These are phyloP conservation scores for Lentithecium fluviatile DNA, from an alignment of 495 filamentous ascomycete species.

Conservation along the genomic window DNA sequence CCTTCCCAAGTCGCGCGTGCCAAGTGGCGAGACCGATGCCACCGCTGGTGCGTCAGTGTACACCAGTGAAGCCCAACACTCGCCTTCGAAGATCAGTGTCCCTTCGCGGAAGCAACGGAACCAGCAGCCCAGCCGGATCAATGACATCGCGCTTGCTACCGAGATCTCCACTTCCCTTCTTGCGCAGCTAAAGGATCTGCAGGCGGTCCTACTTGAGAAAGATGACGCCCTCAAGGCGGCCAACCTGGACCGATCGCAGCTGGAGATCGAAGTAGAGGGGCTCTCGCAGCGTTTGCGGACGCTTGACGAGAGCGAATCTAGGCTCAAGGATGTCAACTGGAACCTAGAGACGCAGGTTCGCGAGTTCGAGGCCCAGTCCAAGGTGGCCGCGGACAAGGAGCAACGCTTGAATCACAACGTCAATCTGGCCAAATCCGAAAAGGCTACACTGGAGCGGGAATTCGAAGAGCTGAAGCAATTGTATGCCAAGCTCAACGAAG, in stretches of 20 bases:
- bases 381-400: slow-evolving; percentile 74
- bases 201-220: slow-evolving; percentile 75
- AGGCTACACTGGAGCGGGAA: slow-evolving; percentile 72
- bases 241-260: slow-evolving; percentile 67
- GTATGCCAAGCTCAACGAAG: slow-evolving; percentile 75
- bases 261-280: slow-evolving; percentile 79
- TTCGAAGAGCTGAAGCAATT: slow-evolving; percentile 81
- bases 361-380: slow-evolving; percentile 66
- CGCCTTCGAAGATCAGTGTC: slow-evolving; percentile 84
- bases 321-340: slow-evolving; percentile 98
- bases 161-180: slow-evolving; percentile 91
- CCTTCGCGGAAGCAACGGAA: slow-evolving; percentile 85
- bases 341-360: slow-evolving; percentile 86
- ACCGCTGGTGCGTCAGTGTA: slow-evolving; percentile 74
- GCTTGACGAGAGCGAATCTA: slow-evolving; percentile 88
- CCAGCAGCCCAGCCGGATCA: slow-evolving; percentile 76
- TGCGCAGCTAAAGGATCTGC: slow-evolving; percentile 82
- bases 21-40: slow-evolving; percentile 46
- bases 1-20: slow-evolving; percentile 75
- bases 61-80: slow-evolving; percentile 77
- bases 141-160: slow-evolving; percentile 94
- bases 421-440: slow-evolving; percentile 67
- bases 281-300: slow-evolving; percentile 73
- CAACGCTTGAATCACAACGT: slow-evolving; percentile 72
- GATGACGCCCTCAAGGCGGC: slow-evolving; percentile 79